Base-by-base conservation (phyloP, 495 filamentous ascomycete species). In the Astrothelium macrocarpum region DNA sequence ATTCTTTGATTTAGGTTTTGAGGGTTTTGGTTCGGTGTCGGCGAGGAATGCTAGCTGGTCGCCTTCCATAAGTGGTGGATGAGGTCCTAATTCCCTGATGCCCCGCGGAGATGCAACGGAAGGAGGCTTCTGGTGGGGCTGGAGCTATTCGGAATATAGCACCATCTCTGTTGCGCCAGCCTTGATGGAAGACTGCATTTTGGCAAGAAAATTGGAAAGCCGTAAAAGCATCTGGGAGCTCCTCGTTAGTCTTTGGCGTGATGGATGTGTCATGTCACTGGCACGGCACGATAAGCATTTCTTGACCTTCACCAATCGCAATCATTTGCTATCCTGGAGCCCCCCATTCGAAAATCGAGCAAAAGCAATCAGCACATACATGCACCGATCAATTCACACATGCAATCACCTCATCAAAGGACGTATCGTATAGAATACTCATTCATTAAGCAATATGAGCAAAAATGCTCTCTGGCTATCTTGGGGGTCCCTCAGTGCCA, bases 1-100 rank as follows among this genome's bases (percentile, higher is more conserved):
- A 46, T 66, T 73, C 42, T 66, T 62, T 12, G 36, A 26, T n/a
- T 67, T 60, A 11, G 46, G 59, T 63, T 71, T 71, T 9, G 63
- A 18, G 14, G 34, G 1, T 26, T 62, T 59, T 39, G 39, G n/a
- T 1, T 36, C 34, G 20, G 53, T 36, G 60, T 28, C 23, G 59
- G 26, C 34, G n/a, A n/a, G n/a, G n/a, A n/a, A n/a, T n/a, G n/a
- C n/a, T 14, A 5, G 34, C 14, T 39, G 34, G 32, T 36, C 36
- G 14, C 16, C 28, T 60, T 36, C 36, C 59, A 36, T 36, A 11
- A 36, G 7, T 60, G 59, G 59, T n/a, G 32, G 31, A 11, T 31
- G 31, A 23, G n/a, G n/a, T n/a, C n/a, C n/a, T n/a, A n/a, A n/a
- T n/a, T 12, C 14, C 36, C 25, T 23, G 25, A 25, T 25, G n/a